Evolutionary conservation across 1,284 basidiomycete genomes (phyloP), one percentile per base, ranked within the genome.

Genomic region (Malassezia brasiliensis): DNA sequence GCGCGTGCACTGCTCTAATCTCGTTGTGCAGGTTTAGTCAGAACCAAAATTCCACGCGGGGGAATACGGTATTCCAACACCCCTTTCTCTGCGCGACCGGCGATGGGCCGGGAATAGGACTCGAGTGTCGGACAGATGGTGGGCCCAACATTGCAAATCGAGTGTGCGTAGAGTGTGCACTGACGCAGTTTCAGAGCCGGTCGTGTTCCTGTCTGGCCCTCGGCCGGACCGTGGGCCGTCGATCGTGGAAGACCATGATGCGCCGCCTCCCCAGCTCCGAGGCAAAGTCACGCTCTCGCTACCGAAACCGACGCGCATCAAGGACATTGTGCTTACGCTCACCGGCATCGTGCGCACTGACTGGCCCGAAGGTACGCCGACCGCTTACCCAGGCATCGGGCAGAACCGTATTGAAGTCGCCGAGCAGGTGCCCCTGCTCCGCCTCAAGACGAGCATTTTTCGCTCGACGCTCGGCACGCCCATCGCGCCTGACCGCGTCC

Each of bases 251-350:
- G 62, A 72, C 58, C 46, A 58, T 37, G 79, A 80, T 62, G 78
- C 80, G 0, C 81, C 82, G 5, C 84, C 87, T 1, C 85, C 89
- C 7, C 80, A 91, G 75, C 79, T 98, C 31, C 81, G 93, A 37
- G 93, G 90, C n/a, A 78, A 96, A 11, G 80, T 96, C 55, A 85
- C 84, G 1, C 78, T 98, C 41, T 82, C 83, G 11, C 79, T 96
- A 30, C 78, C 79, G 45, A 93, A 91, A 72, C 83, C 90, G 0
- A 90, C 84, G 37, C 84, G 85, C 72, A 85, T 98, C 67, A 85
- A 85, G 35, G 87, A 84, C 66, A 91, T 98, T 55, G 82, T 84
- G 52, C 79, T 94, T 42, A 83, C 83, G 64, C 78, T 96, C 19
- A 79, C 83, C 49, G 91, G 88, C 6, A 85, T 81, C 61, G 73